Percentiles rank a stretch among this genome's conserved stretches.
phyloP scores from a whole-genome alignment of 2,329 filamentous ascomycete species.

The Neodidymelliopsis sp. region DNA sequence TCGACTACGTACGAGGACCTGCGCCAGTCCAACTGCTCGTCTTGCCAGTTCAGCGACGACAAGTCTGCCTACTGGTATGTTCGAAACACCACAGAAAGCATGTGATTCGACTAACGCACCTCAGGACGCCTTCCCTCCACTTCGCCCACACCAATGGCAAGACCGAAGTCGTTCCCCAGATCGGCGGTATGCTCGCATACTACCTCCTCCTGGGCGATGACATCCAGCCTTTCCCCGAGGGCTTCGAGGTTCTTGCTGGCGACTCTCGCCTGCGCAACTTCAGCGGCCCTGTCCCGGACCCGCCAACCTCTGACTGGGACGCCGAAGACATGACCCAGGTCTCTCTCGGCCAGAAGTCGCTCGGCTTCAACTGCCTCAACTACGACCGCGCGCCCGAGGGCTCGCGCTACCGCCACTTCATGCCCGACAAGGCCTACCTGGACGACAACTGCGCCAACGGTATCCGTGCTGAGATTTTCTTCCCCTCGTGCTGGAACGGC shows the following conservation, averaged over 20 bases:
- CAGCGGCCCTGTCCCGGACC: conserved; percentile 65
- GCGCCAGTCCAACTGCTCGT: conserved; percentile 71
- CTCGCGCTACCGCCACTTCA: conserved; percentile 79
- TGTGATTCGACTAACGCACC: not conserved
- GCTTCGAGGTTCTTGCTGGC: conserved; percentile 75
- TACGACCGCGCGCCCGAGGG: conserved; percentile 72
- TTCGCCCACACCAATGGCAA: conserved; percentile 69
- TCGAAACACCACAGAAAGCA: not conserved
- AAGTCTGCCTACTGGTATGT: conserved; percentile 53
- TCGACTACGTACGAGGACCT: conserved; percentile 69
- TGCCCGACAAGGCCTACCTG: conserved; percentile 81
- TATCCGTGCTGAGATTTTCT: conserved; percentile 74
- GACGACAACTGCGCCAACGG: conserved; percentile 85
- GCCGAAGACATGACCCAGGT: conserved; percentile 70
- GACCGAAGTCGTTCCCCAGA: conserved; percentile 70
- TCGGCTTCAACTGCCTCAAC: conserved; percentile 96
- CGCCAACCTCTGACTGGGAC: conserved; percentile 75
- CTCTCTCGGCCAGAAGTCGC: conserved; percentile 77
- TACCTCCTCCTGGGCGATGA: conserved; percentile 79
- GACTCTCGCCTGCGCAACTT: conserved; percentile 66
- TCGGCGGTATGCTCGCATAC: conserved; percentile 66
- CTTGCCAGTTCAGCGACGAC: conserved; percentile 61
- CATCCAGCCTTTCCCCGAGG: conserved; percentile 74
- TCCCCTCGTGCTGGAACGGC: conserved; percentile 80
- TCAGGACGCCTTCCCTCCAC: conserved; percentile 69